Evolutionary conservation across 2,329 filamentous ascomycete species (phyloP).

Genomic region (Botrytis cinerea): DNA sequence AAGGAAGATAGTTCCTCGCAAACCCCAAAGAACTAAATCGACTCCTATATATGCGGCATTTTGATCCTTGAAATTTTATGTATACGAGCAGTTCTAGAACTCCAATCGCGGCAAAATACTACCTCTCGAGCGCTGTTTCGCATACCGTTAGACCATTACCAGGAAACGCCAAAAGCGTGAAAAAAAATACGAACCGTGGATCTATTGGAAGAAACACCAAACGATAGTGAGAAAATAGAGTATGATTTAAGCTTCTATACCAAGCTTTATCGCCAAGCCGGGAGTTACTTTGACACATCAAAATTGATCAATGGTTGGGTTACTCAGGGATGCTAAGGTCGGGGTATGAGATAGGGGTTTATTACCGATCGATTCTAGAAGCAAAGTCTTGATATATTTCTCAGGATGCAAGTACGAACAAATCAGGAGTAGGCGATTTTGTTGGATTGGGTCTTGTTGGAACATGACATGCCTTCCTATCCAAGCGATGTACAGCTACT

Average conservation of each 20-base stretch:
- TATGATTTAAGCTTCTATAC: background rate
- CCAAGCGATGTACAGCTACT: background rate
- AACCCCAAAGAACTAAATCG: background rate
- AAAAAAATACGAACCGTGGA: background rate
- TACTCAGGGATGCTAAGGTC: background rate
- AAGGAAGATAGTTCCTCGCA: background rate
- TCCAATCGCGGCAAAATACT: background rate
- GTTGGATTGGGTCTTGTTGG: background rate
- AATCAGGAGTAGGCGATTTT: background rate
- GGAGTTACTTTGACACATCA: background rate
- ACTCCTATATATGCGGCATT: conserved; percentile 1
- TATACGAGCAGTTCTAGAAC: background rate
- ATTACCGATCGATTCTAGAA: background rate
- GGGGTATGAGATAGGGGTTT: background rate
- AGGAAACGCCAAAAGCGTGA: background rate
- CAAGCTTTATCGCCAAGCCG: conserved; percentile 18
- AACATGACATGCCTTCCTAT: background rate
- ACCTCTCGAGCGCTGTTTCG: background rate
- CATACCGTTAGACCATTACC: background rate
- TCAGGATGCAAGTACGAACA: background rate
- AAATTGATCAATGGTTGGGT: background rate
- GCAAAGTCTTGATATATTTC: background rate
- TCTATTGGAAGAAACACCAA: too few relatives aligned
- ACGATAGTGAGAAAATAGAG: background rate
- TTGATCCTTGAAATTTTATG: background rate